Base-by-base conservation (phyloP, 1,284 basidiomycete species). In the Trichosporon coremiiforme region DNA sequence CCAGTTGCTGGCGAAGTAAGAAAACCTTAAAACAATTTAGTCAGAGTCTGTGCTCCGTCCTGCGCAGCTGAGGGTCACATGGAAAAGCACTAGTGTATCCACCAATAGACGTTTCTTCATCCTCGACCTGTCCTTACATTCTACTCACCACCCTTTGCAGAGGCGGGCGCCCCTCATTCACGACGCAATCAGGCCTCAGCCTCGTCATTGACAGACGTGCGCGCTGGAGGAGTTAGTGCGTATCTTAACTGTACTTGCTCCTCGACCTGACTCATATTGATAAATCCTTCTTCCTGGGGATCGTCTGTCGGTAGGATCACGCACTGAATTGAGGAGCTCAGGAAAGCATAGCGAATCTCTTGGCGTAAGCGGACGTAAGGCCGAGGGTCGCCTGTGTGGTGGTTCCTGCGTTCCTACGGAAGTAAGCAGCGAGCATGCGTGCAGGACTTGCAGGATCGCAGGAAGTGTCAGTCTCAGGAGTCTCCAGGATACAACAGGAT, bases 11-110 rank as follows among this genome's bases (percentile, higher is more conserved):
- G 50, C 22, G 20, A 45, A 41, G 8, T 22, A 25, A 20, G 25
- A 8, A 25, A 60, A 60, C 55, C 55, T 60, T 60, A 60, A 60
- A 60, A 60, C 55, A 60, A 60, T 60, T 60, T 29, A 60, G 25
- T 20, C 12, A 10, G 4, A 60, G 50, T 53, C 50, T 53, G 50
- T 53, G 50, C 50, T 25, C 9, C 50, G 22, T 17, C 10, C 50
- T 53, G 50, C 50, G 50, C 50, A 53, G 50, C 20, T 20, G 17
- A 53, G 20, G 50, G 50, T 45, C 17, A 5, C 10, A 13, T 38
- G 12, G 36, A 38, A 38, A 38, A 12, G 12, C 36, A 10, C 36
- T 38, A 38, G 13, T 38, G 36, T 35, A 35, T 35, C 33, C 33
- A 8, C 33, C 33, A 35, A 35, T 35, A 6, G 33, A 35, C 33